phyloP scores from a whole-genome alignment of 1,284 basidiomycete genomes.

The Heterobasidion annosum region DNA sequence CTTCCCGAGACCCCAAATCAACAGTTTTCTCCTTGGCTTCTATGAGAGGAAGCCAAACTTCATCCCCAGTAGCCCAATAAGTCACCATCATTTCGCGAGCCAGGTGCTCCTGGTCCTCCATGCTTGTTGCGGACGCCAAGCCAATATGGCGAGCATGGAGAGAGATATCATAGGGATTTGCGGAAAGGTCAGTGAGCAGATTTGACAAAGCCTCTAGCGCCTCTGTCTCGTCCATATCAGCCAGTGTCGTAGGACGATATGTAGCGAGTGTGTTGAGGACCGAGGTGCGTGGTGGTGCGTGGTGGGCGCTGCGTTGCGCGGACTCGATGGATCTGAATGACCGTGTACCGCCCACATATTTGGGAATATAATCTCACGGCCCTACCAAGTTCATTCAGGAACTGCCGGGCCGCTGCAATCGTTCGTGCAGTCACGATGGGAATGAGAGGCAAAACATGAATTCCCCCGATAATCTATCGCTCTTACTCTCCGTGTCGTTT shows the following conservation, averaged over 20 bases:
- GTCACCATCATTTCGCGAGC: constrained; percentile 60
- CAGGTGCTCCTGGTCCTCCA: constrained; percentile 50
- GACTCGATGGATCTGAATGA: no score
- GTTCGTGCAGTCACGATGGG: not conserved
- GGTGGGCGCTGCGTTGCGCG: not conserved
- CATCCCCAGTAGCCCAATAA: constrained; percentile 55
- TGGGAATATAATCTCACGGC: not conserved
- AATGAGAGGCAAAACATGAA: not conserved
- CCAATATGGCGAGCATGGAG: constrained; percentile 59
- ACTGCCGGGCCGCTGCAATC: not conserved
- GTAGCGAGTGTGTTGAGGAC: not conserved
- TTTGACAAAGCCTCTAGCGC: constrained; percentile 52
- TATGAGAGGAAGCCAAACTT: constrained; percentile 59
- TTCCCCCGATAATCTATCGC: not conserved
- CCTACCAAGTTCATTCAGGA: not conserved
- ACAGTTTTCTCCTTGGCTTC: constrained; percentile 38
- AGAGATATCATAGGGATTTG: constrained; percentile 49
- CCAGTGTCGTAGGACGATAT: not conserved
- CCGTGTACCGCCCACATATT: not conserved
- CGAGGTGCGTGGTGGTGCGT: constrained; percentile 12
- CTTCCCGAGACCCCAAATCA: constrained; percentile 39
- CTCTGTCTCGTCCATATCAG: constrained; percentile 24
- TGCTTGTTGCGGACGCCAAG: constrained; percentile 43
- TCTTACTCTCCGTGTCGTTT: not conserved
- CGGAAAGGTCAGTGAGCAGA: constrained; percentile 45